Conservation (phyloP, 768 basidiomycete genomes). For the Mycena polygramma region DNA sequence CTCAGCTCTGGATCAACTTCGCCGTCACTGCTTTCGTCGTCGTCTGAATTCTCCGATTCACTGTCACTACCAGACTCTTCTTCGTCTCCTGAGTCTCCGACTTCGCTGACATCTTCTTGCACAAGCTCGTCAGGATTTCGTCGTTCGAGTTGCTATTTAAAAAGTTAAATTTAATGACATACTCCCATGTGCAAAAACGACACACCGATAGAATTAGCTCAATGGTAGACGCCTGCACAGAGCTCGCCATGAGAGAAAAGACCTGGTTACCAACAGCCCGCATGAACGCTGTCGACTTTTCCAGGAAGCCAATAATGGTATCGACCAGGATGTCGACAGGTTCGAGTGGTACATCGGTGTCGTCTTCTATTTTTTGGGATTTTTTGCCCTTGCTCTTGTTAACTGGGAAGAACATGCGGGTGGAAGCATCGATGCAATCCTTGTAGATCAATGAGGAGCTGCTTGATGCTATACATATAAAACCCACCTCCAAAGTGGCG, state of each 20-base stretch:
- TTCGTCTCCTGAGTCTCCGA: slow-evolving; percentile 52
- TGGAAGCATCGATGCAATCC: slow-evolving; percentile 72
- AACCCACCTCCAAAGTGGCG: slow-evolving; percentile 73
- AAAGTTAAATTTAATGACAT: neutral
- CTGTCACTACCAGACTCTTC: slow-evolving; percentile 49
- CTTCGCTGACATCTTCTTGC: slow-evolving; percentile 60
- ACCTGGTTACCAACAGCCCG: slow-evolving; percentile 84
- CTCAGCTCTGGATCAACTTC: slow-evolving; percentile 75
- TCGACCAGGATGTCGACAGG: slow-evolving; percentile 91
- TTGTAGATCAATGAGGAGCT: slow-evolving; percentile 44
- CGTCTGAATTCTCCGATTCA: slow-evolving; percentile 48
- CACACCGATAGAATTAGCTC: slow-evolving; percentile 87
- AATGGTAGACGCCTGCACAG: slow-evolving; percentile 77
- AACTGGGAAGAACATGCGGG: slow-evolving; percentile 61
- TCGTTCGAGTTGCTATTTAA: slow-evolving; percentile 84
- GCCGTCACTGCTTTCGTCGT: slow-evolving; percentile 57
- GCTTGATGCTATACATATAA: neutral
- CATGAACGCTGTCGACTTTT: slow-evolving; percentile 84
- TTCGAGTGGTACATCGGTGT: slow-evolving; percentile 58
- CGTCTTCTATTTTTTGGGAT: slow-evolving; percentile 52
- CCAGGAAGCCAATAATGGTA: slow-evolving; percentile 90
- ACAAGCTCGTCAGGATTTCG: slow-evolving; percentile 70
- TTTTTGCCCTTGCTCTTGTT: slow-evolving; percentile 55
- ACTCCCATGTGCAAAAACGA: slow-evolving; percentile 30
- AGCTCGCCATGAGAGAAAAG: slow-evolving; percentile 79